Conservation (phyloP, 306 rosid genomes). For the Betula pendula region DNA sequence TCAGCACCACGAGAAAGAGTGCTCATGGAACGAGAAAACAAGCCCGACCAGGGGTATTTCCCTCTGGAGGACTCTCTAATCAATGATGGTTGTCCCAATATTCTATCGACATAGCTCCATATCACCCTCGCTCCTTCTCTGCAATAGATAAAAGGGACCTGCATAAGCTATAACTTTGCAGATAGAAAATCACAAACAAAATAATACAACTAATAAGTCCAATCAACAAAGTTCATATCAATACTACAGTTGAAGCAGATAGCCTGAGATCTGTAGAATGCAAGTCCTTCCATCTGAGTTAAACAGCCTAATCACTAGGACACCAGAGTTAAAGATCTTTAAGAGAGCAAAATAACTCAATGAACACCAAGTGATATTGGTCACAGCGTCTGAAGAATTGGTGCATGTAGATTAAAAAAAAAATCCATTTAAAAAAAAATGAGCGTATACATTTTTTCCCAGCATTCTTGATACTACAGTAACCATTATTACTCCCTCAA, state of each 20-base stretch:
- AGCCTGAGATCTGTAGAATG: constrained; percentile 7
- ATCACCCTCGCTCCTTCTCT: constrained; percentile 99
- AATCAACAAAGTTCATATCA: constrained; percentile 4
- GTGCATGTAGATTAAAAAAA: not conserved
- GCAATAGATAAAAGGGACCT: constrained; percentile 29
- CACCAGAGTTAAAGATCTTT: not conserved
- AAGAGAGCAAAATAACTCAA: not conserved
- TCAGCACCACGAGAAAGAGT: constrained; percentile 36
- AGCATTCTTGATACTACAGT: not conserved
- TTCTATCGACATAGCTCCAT: constrained; percentile 98
- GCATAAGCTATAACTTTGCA: constrained; percentile 20
- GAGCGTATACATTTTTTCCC: not conserved
- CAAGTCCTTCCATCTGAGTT: not conserved
- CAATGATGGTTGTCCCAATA: constrained; percentile 95
- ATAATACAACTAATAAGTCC: constrained; percentile 9
- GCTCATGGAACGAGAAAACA: constrained; percentile 57
- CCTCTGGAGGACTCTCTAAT: constrained; percentile 95
- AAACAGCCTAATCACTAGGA: not conserved
- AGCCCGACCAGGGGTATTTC: constrained; percentile 95
- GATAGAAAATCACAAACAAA: constrained; percentile 11
- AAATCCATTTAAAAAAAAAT: not conserved
- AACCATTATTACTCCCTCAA: not conserved
- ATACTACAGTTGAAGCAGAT: constrained; percentile 21
- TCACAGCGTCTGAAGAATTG: not conserved
- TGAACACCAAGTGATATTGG: not conserved